Base-by-base conservation (phyloP, 495 filamentous ascomycete species). In the Xylaria bambusicola region DNA sequence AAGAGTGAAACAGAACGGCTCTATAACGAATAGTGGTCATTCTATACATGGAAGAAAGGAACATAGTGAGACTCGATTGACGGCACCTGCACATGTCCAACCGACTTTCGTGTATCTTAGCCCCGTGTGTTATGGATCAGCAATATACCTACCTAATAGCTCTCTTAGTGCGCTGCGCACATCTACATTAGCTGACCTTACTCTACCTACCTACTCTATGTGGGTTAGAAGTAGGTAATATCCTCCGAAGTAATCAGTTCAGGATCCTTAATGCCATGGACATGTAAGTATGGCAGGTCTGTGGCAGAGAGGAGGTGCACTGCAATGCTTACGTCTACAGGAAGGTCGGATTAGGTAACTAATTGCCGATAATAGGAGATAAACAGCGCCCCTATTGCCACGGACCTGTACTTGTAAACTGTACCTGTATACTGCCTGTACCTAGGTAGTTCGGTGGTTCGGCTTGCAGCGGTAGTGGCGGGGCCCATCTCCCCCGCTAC, bases 261-360 rank as follows among this genome's bases (percentile, higher is more conserved):
- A 42, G 44, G 8, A 38, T 38, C 36, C 12, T 38, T 15, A 38
- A n/a, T n/a, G n/a, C n/a, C n/a, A n/a, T n/a, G n/a, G n/a, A n/a
- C n/a, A n/a, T n/a, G n/a, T n/a, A n/a, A n/a, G n/a, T n/a, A n/a
- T n/a, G n/a, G n/a, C n/a, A n/a, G n/a, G n/a, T n/a, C n/a, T n/a
- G n/a, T n/a, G n/a, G n/a, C n/a, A n/a, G n/a, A n/a, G n/a, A n/a
- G n/a, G n/a, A n/a, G n/a, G n/a, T n/a, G n/a, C n/a, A n/a, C n/a
- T n/a, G n/a, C n/a, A n/a, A 8, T 38, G 13, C 36, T 38, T 15
- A 38, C 36, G 5, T 10, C 31, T 33, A 33, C 31, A 6, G 31
- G n/a, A n/a, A n/a, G n/a, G n/a, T n/a, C n/a, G n/a, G n/a, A n/a
- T 40, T 58, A 58, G 29, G 35, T 60, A 60, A 60, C 8, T 13